These are phyloP conservation scores for Suillus variegatus DNA, from an alignment of 768 basidiomycete species.

Conservation along the genomic window DNA sequence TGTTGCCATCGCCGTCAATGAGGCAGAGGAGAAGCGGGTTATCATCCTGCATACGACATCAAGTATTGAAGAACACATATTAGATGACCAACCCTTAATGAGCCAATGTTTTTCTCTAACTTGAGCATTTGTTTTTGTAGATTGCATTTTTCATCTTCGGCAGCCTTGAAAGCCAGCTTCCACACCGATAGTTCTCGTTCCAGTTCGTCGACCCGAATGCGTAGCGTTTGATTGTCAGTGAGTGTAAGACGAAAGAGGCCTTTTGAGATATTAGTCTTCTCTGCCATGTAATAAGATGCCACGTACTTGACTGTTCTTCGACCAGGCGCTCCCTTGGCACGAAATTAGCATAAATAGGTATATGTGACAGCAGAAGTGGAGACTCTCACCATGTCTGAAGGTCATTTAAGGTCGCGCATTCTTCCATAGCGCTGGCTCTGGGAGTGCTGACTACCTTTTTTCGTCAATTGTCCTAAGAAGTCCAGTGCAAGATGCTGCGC, in stretches of 20 bases:
- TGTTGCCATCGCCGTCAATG: slow-evolving; percentile 43
- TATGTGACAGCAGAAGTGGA: not conserved
- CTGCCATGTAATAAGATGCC: not conserved
- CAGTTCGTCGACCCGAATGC: slow-evolving; percentile 34
- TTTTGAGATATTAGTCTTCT: not conserved
- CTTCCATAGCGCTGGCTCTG: slow-evolving; percentile 9
- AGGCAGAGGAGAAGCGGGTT: slow-evolving; percentile 40
- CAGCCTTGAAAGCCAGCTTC: slow-evolving; percentile 38
- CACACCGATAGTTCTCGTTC: slow-evolving; percentile 42
- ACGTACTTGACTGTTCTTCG: slow-evolving; percentile 35
- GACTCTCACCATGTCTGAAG: slow-evolving; percentile 10
- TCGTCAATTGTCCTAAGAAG: not conserved
- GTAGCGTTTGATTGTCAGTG: slow-evolving; percentile 32
- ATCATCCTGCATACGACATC: slow-evolving; percentile 32
- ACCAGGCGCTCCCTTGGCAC: slow-evolving; percentile 32
- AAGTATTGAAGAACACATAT: slow-evolving; percentile 1
- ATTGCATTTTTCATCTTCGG: slow-evolving; percentile 34
- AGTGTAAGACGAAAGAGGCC: slow-evolving; percentile 35
- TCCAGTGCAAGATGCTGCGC: not conserved
- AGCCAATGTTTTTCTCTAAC: slow-evolving; percentile 35
- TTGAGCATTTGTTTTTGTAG: slow-evolving; percentile 26
- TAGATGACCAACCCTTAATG: slow-evolving; percentile 28
- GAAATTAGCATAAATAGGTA: slow-evolving; percentile 3
- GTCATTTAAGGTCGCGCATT: slow-evolving; percentile 8
- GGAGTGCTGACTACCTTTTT: not conserved